phyloP scores from a whole-genome alignment of 163 green algal species.

The Prototheca cutis region DNA sequence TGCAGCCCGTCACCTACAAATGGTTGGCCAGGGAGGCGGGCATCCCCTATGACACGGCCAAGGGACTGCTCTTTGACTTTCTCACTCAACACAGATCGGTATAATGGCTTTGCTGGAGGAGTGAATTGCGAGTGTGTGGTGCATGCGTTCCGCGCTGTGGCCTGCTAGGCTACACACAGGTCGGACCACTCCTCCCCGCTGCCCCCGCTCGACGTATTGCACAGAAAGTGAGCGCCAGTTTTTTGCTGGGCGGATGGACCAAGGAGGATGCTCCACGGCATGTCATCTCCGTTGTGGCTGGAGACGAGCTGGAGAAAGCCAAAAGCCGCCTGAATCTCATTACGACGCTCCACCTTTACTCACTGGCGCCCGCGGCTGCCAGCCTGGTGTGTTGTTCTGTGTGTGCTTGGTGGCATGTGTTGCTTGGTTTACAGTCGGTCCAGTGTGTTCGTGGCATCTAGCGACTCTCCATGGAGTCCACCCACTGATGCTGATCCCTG shows the following conservation, averaged over 20 bases:
- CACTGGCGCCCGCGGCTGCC: not conserved
- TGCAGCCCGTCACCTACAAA: constrained; percentile 56
- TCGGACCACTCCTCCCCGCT: too few species aligned
- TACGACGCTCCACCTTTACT: constrained; percentile 43
- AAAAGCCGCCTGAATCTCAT: constrained; percentile 19
- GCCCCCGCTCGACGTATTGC: not conserved
- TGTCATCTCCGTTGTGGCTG: constrained; percentile 37
- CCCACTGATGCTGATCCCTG: not conserved
- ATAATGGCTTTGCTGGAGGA: not conserved
- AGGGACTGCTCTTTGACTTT: constrained; percentile 51
- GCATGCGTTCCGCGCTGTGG: not conserved
- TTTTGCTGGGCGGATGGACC: constrained; percentile 45
- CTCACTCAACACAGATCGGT: constrained; percentile 30
- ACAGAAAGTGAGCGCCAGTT: constrained; percentile 39
- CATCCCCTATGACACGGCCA: constrained; percentile 44
- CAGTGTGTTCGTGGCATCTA: too few species aligned
- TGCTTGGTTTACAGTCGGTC: not conserved
- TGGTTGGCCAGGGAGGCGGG: constrained; percentile 44
- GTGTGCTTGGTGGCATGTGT: not conserved
- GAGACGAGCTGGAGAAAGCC: constrained; percentile 20
- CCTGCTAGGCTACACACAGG: too few species aligned
- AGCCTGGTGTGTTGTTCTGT: not conserved
- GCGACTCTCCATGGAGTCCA: too few species aligned
- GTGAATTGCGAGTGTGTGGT: not conserved
- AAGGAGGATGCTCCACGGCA: constrained; percentile 15